Evolutionary conservation across 192 early-diverging fungal genomes (phyloP).

Genomic region (Entomortierella parvispora): DNA sequence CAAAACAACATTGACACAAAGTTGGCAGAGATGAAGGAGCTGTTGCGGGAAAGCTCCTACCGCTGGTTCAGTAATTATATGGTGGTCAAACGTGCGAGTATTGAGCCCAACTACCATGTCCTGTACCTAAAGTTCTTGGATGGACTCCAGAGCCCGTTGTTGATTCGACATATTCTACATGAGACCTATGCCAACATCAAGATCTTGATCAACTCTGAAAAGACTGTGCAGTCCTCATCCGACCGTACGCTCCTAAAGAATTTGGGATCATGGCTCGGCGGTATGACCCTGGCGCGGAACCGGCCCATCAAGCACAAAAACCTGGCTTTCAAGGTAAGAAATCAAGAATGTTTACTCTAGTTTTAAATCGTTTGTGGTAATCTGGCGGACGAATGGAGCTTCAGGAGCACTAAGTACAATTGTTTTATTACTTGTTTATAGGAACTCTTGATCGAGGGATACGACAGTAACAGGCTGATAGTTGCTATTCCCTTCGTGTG

Average conservation of each 20-base stretch:
- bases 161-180: conserved; percentile 82
- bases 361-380: not conserved
- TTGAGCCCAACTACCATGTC: conserved; percentile 96
- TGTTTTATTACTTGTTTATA: conserved; percentile 34
- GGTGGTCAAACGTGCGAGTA: conserved; percentile 93
- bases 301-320: conserved; percentile 96
- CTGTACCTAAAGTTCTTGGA: conserved; percentile 91
- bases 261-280: conserved; percentile 96
- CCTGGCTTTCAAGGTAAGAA: conserved; percentile 85
- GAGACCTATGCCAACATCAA: conserved; percentile 92
- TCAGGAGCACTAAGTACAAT: not conserved
- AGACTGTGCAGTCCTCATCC: conserved; percentile 89
- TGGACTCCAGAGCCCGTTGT: conserved; percentile 69
- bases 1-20: conserved; percentile 86
- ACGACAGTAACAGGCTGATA: conserved; percentile 86
- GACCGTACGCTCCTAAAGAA: conserved; percentile 95
- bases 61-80: conserved; percentile 97
- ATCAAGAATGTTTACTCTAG: not conserved
- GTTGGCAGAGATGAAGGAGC: conserved; percentile 77
- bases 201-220: conserved; percentile 92
- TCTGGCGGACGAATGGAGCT: not conserved
- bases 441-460: conserved; percentile 93
- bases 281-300: conserved; percentile 91
- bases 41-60: conserved; percentile 70
- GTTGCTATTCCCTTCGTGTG: conserved; percentile 99